A percentile compares a stretch with the other conserved stretches of the same genome.
Evolutionary conservation across 306 rosid species (phyloP).

Genomic region (Ormosia emarginata): DNA sequence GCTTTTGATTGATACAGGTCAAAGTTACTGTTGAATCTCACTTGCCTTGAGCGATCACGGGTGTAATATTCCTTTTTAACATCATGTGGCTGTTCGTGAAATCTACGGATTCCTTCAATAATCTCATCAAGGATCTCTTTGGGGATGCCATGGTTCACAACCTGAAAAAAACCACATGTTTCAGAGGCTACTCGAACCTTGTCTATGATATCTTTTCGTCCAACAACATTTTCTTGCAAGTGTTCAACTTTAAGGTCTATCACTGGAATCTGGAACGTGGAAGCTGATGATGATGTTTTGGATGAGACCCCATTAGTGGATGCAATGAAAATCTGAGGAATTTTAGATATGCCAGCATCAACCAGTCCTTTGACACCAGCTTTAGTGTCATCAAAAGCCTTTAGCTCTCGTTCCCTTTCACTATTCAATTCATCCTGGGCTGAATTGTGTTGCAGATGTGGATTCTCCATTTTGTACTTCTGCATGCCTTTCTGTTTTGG

Average conservation of each 20-base stretch:
- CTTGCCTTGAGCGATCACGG: too few species aligned
- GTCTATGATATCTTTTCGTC: too few species aligned
- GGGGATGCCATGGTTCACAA: too few species aligned
- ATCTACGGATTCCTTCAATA: too few species aligned
- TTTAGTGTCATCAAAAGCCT: slow-evolving; percentile 23
- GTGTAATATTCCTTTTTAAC: too few species aligned
- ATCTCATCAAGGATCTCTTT: too few species aligned
- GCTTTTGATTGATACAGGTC: too few species aligned
- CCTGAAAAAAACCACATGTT: too few species aligned
- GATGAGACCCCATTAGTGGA: not conserved
- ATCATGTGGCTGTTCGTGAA: too few species aligned
- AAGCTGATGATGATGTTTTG: not conserved
- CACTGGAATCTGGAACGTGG: not conserved
- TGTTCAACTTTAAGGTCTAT: not conserved
- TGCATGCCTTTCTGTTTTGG: not conserved
- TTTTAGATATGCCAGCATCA: not conserved
- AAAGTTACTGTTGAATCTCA: too few species aligned
- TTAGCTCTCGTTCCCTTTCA: not conserved
- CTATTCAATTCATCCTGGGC: not conserved
- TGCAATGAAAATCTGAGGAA: not conserved
- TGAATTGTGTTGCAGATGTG: not conserved
- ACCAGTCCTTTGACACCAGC: slow-evolving; percentile 12
- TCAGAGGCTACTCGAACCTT: too few species aligned
- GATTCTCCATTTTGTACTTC: not conserved
- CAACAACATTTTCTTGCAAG: not conserved